A percentile compares a stretch with the other conserved stretches of the same genome.
Evolutionary conservation across 495 filamentous ascomycete genomes (phyloP).

Genomic region (Neurospora sp.): DNA sequence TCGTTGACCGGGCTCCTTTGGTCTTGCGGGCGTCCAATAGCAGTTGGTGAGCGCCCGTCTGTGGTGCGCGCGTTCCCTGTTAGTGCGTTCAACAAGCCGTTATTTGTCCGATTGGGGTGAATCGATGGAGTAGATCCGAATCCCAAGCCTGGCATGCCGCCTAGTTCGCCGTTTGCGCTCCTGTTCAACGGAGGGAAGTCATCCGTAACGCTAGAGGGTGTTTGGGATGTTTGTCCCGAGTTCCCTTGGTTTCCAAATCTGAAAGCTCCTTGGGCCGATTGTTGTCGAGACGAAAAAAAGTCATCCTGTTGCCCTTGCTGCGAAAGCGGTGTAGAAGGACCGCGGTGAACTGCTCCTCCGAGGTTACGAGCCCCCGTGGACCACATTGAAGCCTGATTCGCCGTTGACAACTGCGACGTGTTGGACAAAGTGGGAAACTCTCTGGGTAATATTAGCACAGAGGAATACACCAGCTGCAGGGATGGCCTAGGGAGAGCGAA

Average conservation of each 20-base stretch:
- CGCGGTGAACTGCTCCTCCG: conserved; percentile 53
- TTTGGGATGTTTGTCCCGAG: conserved; percentile 51
- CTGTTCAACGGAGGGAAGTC: conserved; percentile 79
- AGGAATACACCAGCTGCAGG: not conserved
- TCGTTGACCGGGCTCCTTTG: conserved; percentile 25
- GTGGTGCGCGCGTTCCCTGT: conserved; percentile 38
- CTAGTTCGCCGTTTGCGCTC: conserved; percentile 58
- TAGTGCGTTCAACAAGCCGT: conserved; percentile 49
- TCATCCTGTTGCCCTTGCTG: conserved; percentile 52
- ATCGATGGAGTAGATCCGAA: conserved; percentile 41
- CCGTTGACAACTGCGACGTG: conserved; percentile 47
- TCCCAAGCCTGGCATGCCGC: conserved; percentile 53
- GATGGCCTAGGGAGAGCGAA: not conserved
- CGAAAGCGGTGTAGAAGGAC: conserved; percentile 45
- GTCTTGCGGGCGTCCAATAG: conserved; percentile 29
- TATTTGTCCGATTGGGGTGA: conserved; percentile 29
- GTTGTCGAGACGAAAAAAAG: conserved; percentile 45
- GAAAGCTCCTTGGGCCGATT: conserved; percentile 49
- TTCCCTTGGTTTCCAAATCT: conserved; percentile 41
- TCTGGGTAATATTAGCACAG: conserved; percentile 28
- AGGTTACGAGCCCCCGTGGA: conserved; percentile 36
- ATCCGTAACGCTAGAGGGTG: conserved; percentile 60
- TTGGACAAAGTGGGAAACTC: conserved; percentile 80
- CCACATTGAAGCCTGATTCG: conserved; percentile 48
- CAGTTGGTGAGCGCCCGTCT: conserved; percentile 32